These are phyloP conservation scores for Pseudoscleropodium purum DNA, from an alignment of 225 moss, liverwort and hornwort species.

Conservation along the genomic window DNA sequence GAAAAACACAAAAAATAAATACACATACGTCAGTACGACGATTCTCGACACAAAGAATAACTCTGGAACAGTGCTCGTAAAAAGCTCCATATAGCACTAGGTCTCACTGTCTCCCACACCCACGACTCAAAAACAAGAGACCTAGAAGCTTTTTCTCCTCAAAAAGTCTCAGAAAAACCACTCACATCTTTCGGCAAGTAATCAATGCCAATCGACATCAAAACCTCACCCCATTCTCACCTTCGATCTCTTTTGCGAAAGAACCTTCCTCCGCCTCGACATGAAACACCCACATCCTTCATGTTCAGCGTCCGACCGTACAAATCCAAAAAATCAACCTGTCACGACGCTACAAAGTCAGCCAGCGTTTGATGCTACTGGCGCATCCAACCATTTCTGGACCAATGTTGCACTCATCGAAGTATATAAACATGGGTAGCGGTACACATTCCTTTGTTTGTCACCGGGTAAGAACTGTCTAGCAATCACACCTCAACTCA, in stretches of 20 bases:
- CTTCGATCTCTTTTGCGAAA: constrained; percentile 64
- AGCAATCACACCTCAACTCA: not conserved
- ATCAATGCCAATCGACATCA: not conserved
- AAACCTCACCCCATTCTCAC: constrained; percentile 31
- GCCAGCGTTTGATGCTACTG: not conserved
- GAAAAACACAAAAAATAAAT: not conserved
- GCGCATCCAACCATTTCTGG: not conserved
- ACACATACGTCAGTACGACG: not conserved
- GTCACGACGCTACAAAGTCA: constrained; percentile 9
- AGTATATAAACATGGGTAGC: not conserved
- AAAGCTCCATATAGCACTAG: not conserved
- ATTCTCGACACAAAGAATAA: not conserved
- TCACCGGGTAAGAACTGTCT: not conserved
- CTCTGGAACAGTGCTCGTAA: not conserved
- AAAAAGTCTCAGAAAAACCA: not conserved
- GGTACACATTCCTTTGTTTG: not conserved
- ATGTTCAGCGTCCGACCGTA: constrained; percentile 86
- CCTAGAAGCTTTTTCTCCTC: not conserved
- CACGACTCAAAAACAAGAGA: not conserved
- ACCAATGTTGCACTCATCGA: not conserved
- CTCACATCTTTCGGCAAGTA: not conserved
- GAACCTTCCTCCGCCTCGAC: constrained; percentile 83
- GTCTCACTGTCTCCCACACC: not conserved
- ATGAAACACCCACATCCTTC: constrained; percentile 91
- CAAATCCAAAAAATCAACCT: constrained; percentile 96